A percentile compares a stretch with the other conserved stretches of the same genome.
These are phyloP conservation scores for Cryphonectria japonica DNA, from an alignment of 2,329 filamentous ascomycete species.

Conservation along the genomic window DNA sequence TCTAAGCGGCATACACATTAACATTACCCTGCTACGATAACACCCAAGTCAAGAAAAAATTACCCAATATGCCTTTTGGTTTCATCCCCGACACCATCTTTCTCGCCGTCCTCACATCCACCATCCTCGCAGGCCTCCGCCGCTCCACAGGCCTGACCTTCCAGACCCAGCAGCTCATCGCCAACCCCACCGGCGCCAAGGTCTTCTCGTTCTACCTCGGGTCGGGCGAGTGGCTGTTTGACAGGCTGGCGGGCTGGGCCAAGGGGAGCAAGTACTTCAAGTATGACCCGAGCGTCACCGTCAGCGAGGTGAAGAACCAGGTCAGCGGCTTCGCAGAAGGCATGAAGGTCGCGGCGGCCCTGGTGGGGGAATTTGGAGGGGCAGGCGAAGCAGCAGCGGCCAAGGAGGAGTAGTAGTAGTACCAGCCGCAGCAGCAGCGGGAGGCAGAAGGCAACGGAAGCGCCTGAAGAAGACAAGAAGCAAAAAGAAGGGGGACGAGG, in stretches of 20 bases:
- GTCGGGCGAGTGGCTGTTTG: constrained; percentile 27
- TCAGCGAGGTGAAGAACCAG: constrained; percentile 27
- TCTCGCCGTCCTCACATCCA: constrained; percentile 28
- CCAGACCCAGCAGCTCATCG: constrained; percentile 26
- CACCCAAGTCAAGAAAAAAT: background rate
- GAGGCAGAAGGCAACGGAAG: background rate
- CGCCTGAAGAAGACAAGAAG: constrained; percentile 6
- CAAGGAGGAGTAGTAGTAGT: background rate
- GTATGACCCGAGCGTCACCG: constrained; percentile 28
- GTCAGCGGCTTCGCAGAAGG: constrained; percentile 28
- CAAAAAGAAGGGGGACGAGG: background rate
- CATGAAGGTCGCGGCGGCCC: constrained; percentile 26
- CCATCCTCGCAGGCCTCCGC: constrained; percentile 28
- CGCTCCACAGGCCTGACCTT: constrained; percentile 28
- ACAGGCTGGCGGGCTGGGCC: constrained; percentile 24
- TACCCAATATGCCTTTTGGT: constrained; percentile 23
- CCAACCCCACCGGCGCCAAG: constrained; percentile 21
- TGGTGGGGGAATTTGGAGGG: constrained; percentile 20
- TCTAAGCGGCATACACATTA: background rate
- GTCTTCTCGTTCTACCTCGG: constrained; percentile 23
- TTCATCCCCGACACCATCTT: constrained; percentile 29
- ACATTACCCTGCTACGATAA: background rate
- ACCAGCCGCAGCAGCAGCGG: background rate
- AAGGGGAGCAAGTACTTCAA: constrained; percentile 27
- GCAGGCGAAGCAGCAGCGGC: background rate